Percentiles rank a stretch among this genome's conserved stretches.
phyloP scores from a whole-genome alignment of 495 filamentous ascomycete species.

The Penicillium longicatenatum region DNA sequence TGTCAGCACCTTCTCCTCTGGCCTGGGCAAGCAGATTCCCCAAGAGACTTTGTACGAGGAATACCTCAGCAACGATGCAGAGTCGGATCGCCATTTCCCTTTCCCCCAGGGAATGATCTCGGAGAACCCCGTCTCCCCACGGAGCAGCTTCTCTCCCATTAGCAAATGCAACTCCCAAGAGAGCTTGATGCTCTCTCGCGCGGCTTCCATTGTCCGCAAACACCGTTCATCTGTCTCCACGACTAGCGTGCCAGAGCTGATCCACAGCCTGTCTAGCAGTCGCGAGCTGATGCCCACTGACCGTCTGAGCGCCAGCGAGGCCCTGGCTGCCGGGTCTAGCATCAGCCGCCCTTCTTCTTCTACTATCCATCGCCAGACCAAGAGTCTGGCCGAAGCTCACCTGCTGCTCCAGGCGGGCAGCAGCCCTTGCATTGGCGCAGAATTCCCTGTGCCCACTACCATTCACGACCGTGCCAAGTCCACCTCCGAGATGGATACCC shows the following conservation, averaged over 20 bases:
- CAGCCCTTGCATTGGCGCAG: constrained; percentile 26
- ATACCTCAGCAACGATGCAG: constrained; percentile 46
- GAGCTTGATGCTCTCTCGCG: constrained; percentile 53
- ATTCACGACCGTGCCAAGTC: constrained; percentile 44
- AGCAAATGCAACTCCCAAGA: constrained; percentile 63
- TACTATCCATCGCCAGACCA: constrained; percentile 44
- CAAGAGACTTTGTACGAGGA: constrained; percentile 54
- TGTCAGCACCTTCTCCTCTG: constrained; percentile 34
- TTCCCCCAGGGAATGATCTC: constrained; percentile 40
- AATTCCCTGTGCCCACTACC: constrained; percentile 12
- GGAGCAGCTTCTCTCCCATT: constrained; percentile 57
- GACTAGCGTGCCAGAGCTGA: constrained; percentile 58
- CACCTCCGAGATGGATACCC: constrained; percentile 33
- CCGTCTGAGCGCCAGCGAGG: constrained; percentile 33
- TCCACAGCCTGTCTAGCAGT: constrained; percentile 50
- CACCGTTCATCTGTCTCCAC: constrained; percentile 58
- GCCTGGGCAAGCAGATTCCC: constrained; percentile 36
- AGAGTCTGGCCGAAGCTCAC: constrained; percentile 41
- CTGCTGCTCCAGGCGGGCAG: constrained; percentile 30
- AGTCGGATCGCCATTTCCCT: constrained; percentile 49
- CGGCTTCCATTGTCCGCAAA: constrained; percentile 51
- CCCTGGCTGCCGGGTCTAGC: constrained; percentile 14
- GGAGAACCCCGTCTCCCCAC: constrained; percentile 42
- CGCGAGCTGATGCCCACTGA: constrained; percentile 46
- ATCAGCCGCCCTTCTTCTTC: constrained; percentile 32